A percentile compares a stretch with the other conserved stretches of the same genome.
Conservation (phyloP, 2,329 filamentous ascomycete species). For the Fusarium sp. region DNA sequence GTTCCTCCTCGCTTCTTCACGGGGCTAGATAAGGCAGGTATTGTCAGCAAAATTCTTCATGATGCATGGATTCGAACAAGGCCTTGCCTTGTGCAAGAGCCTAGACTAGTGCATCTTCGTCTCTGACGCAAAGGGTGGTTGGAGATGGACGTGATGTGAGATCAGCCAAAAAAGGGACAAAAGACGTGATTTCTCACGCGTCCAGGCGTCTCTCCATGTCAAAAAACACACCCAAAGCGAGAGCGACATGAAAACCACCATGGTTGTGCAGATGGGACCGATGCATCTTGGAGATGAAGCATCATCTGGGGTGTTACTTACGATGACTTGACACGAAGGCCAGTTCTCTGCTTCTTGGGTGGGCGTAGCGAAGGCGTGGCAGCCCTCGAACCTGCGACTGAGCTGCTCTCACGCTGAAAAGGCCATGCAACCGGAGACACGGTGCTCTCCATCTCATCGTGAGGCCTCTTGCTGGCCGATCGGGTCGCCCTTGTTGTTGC, state of each 20-base stretch:
- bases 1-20: conserved; percentile 78
- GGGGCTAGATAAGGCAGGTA: conserved; percentile 64
- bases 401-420: conserved; percentile 60
- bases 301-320: conserved; percentile 58
- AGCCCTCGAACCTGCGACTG: conserved; percentile 67
- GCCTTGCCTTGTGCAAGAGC: neutral
- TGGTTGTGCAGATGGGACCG: conserved; percentile 5
- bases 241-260: neutral
- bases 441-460: conserved; percentile 66
- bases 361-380: conserved; percentile 70
- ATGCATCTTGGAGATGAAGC: neutral
- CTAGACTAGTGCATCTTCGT: neutral
- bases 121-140: neutral
- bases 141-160: neutral
- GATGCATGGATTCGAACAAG: neutral
- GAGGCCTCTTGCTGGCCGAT: conserved; percentile 64
- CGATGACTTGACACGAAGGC: conserved; percentile 77
- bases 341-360: conserved; percentile 70
- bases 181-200: conserved; percentile 26
- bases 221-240: neutral
- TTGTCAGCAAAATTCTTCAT: conserved; percentile 36
- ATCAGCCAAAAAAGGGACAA: conserved; percentile 17
- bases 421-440: conserved; percentile 65
- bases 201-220: conserved; percentile 4
- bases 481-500: conserved; percentile 59